A percentile compares a stretch with the other conserved stretches of the same genome.
phyloP scores from a whole-genome alignment of 2,329 filamentous ascomycete genomes.

The Cladosporium colombiae region DNA sequence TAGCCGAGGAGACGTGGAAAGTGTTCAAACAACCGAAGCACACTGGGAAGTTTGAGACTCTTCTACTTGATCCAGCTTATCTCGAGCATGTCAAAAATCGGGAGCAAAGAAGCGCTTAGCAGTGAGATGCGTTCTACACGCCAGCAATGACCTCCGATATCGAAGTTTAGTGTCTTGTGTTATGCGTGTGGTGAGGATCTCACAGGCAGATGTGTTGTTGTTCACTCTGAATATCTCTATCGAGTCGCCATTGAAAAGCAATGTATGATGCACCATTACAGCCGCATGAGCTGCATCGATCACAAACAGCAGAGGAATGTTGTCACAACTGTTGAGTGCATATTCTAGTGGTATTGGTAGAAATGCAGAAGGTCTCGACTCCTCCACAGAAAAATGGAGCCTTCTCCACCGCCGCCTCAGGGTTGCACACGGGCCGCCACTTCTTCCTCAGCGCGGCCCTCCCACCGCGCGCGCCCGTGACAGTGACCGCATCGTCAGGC shows the following conservation, averaged over 20 bases:
- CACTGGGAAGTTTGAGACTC: not conserved
- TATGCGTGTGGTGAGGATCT: not conserved
- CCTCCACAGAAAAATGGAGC: slow-evolving; percentile 4
- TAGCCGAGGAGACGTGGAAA: slow-evolving; percentile 47
- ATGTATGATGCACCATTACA: not conserved
- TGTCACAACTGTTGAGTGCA: not conserved
- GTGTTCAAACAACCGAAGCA: slow-evolving; percentile 28
- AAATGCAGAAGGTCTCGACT: not conserved
- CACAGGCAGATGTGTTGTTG: not conserved
- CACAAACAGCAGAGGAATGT: not conserved
- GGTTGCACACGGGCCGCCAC: slow-evolving; percentile 7
- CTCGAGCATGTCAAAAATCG: not conserved
- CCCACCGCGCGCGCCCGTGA: not conserved
- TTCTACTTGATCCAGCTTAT: not conserved
- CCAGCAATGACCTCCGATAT: not conserved
- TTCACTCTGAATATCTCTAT: not conserved
- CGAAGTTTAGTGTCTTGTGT: not conserved
- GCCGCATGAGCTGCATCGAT: not conserved
- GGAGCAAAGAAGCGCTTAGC: not conserved
- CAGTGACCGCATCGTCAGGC: slow-evolving; percentile 6
- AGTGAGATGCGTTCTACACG: not conserved
- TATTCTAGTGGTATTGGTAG: not conserved
- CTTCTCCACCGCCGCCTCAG: not conserved
- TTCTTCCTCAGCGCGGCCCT: not conserved
- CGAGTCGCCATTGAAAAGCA: not conserved